phyloP scores from a whole-genome alignment of 2,329 filamentous ascomycete species.

The Furcasterigmium sp. region DNA sequence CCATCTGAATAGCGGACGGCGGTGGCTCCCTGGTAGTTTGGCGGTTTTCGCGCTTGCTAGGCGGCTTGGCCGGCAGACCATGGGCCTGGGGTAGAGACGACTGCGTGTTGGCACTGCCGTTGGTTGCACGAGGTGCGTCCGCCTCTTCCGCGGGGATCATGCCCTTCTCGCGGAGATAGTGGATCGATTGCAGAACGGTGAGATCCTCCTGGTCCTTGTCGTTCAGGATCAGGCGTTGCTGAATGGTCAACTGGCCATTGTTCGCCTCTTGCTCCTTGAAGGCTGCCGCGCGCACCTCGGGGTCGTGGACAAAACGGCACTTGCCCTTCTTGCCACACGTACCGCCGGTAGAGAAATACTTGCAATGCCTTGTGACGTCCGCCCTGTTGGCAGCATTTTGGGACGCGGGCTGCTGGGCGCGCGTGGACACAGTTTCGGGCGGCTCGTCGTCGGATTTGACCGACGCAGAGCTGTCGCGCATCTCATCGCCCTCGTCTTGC shows the following conservation, averaged over 20 bases:
- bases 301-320: conserved; percentile 68
- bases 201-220: conserved; percentile 65
- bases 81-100: not conserved
- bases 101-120: conserved; percentile 4
- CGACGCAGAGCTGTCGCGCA: conserved; percentile 44
- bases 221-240: conserved; percentile 61
- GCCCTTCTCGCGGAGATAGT: conserved; percentile 59
- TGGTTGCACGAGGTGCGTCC: conserved; percentile 2
- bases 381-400: conserved; percentile 39
- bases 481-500: conserved; percentile 62
- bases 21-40: conserved; percentile 27
- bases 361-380: conserved; percentile 62
- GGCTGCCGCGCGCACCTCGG: conserved; percentile 56
- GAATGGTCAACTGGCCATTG: conserved; percentile 59
- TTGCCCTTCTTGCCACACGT: conserved; percentile 69
- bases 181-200: conserved; percentile 59
- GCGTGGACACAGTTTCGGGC: conserved; percentile 53
- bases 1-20: conserved; percentile 18
- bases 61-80: conserved; percentile 12
- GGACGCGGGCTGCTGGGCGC: conserved; percentile 38
- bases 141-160: conserved; percentile 26
- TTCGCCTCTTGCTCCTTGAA: conserved; percentile 60
- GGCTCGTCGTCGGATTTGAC: conserved; percentile 52
- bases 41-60: conserved; percentile 19
- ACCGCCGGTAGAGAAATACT: conserved; percentile 65